Conservation (phyloP, 371 early-diverging fungal species). For the Mycotypha africana region DNA sequence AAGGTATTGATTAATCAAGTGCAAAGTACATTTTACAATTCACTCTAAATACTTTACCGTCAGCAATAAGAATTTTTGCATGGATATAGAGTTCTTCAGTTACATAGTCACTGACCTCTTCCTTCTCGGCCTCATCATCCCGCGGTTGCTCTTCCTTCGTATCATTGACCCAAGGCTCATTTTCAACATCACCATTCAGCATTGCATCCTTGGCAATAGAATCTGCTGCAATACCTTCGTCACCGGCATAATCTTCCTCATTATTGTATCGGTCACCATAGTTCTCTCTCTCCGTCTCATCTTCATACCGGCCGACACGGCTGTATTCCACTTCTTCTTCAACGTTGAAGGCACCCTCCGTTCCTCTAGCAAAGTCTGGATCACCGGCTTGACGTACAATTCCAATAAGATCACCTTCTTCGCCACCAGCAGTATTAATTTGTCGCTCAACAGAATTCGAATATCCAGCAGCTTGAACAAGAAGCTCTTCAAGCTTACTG, state of each 20-base stretch:
- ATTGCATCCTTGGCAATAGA: slow-evolving; percentile 34
- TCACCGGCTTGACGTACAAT: slow-evolving; percentile 19
- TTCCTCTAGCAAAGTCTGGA: slow-evolving; percentile 28
- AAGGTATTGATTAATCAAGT: too few species aligned
- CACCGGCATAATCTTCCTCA: slow-evolving; percentile 1
- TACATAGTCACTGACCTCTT: slow-evolving; percentile 49
- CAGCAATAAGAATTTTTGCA: slow-evolving; percentile 88
- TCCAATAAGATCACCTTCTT: slow-evolving; percentile 4
- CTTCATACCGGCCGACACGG: too few species aligned
- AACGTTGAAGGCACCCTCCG: slow-evolving; percentile 19
- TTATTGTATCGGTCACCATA: too few species aligned
- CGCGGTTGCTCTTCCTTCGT: slow-evolving; percentile 14
- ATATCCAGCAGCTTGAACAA: slow-evolving; percentile 35
- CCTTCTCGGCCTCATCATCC: slow-evolving; percentile 10
- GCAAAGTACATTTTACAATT: too few species aligned
- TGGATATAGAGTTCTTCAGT: slow-evolving; percentile 91
- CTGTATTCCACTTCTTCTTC: slow-evolving; percentile 12
- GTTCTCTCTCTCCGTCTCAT: too few species aligned
- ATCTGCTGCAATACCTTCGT: slow-evolving; percentile 24
- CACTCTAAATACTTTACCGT: slow-evolving; percentile 73
- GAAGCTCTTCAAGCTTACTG: slow-evolving; percentile 26
- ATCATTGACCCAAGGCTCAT: slow-evolving; percentile 30
- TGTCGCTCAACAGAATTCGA: slow-evolving; percentile 13
- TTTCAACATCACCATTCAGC: slow-evolving; percentile 26
- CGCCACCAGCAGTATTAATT: slow-evolving; percentile 6